A percentile compares a stretch with the other conserved stretches of the same genome.
Conservation (phyloP, 2,329 filamentous ascomycete genomes). For the Cordyceps fumosorosea region DNA sequence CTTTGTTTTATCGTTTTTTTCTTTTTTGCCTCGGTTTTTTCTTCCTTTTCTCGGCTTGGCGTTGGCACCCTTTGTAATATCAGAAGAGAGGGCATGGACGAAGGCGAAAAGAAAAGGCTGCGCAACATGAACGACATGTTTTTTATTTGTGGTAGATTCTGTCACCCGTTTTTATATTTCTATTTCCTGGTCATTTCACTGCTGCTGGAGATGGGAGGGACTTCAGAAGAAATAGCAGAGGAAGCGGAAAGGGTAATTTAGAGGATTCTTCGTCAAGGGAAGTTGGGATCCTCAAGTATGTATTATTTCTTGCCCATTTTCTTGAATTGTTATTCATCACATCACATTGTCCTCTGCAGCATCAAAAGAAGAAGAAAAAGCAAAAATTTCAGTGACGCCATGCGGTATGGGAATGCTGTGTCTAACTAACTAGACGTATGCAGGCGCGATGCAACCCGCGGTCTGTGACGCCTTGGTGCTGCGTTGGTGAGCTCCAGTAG, state of each 20-base stretch:
- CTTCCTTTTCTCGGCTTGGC: not conserved
- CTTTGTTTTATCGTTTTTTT: conserved; percentile 6
- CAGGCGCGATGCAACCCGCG: not conserved
- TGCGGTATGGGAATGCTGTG: not conserved
- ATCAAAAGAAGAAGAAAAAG: not conserved
- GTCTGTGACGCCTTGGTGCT: not conserved
- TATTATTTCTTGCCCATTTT: conserved; percentile 36
- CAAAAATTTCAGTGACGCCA: not conserved
- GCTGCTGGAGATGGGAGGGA: not conserved
- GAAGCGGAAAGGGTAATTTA: conserved; percentile 12
- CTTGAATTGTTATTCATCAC: conserved; percentile 9
- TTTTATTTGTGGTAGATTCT: conserved; percentile 4
- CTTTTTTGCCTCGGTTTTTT: not conserved
- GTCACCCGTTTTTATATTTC: conserved; percentile 6
- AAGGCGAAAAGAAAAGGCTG: conserved; percentile 1
- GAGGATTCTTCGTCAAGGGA: conserved; percentile 22
- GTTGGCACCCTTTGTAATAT: conserved; percentile 15
- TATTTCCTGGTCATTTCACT: conserved; percentile 1
- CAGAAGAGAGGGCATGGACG: conserved; percentile 9
- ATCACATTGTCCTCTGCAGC: not conserved
- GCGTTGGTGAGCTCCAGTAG: not conserved
- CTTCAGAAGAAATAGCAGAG: conserved; percentile 12
- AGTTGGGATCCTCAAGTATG: conserved; percentile 34
- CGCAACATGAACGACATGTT: conserved; percentile 6
- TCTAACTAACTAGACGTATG: not conserved